Base-by-base conservation (phyloP, 2,329 filamentous ascomycete genomes). In the Immersiporthe knoxdaviesiana region DNA sequence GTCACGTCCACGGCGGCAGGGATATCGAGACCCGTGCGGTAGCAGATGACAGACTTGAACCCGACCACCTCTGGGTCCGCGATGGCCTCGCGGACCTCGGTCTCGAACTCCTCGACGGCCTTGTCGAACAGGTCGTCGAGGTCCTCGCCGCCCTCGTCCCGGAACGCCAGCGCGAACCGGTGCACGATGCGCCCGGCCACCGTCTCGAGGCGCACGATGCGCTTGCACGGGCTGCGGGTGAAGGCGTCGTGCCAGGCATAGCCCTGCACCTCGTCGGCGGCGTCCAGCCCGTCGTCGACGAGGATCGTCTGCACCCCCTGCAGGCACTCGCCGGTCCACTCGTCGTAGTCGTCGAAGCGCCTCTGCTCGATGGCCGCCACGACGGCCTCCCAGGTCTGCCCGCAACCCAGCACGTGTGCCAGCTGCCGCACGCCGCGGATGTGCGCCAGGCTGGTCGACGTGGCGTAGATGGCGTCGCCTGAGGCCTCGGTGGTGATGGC, bases 11-110 rank as follows among this genome's bases (percentile, higher is more conserved):
- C 76, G n/a, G 75, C 72, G 11, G 72, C 72, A 0, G 85, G 80
- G 21, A 95, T 82, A 52, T 87, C 86, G 7, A 94, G 82, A 0
- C 93, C 93, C 0, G 90, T 92, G 18, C 92, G 86, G 77, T 96
- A 96, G 79, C 92, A 95, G 67, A 97, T 88, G 63, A 94, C 88
- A 1, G 90, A 92, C 78, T 97, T 96, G 84, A 97, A 97, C 2
- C 87, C 93, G 1, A 88, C 92, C 1, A 97, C 89, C 24, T 90
- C 85, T 0, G 86, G 81, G 75, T 96, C 90, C 0, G 83, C 80
- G 35, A 94, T 83, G 2, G 87, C 85, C 1, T 83, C 78, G 14
- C 80, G 76, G 47, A 96, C 89, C 32, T 82, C 78, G 2, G 78
- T 75, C 65, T 82, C 80, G 68, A 90, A 89, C 4, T 82, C 80